phyloP scores from a whole-genome alignment of 106 monocot genomes.

The Apostasia ramifera region DNA sequence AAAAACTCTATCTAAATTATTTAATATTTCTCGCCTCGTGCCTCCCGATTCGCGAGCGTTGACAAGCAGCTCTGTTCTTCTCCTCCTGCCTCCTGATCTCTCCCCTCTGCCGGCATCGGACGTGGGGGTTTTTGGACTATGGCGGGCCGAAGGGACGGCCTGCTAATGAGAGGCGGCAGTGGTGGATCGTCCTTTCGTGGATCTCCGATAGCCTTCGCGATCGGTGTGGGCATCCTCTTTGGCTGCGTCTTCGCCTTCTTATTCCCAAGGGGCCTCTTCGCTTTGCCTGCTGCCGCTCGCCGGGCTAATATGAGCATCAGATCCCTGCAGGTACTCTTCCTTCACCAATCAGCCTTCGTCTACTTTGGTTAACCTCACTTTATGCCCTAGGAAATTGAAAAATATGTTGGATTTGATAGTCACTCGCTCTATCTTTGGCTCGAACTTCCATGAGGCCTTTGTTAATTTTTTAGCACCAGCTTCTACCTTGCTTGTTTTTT shows the following conservation, averaged over 20 bases:
- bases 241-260: conserved; percentile 54
- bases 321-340: conserved; percentile 11
- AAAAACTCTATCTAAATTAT: too few species aligned
- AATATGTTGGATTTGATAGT: too few species aligned
- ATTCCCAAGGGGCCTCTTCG: conserved; percentile 51
- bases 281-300: neutral
- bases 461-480: too few species aligned
- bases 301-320: neutral
- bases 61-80: too few species aligned
- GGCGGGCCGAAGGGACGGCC: conserved; percentile 41
- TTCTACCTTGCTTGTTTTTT: too few species aligned
- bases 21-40: too few species aligned
- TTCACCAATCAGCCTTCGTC: neutral
- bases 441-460: too few species aligned
- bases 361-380: neutral
- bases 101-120: too few species aligned
- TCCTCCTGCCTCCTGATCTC: too few species aligned
- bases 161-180: conserved; percentile 21
- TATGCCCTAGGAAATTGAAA: neutral
- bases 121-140: conserved; percentile 2
- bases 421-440: too few species aligned
- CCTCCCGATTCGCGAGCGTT: too few species aligned
- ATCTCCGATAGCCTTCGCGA: conserved; percentile 43
- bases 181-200: conserved; percentile 28
- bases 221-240: conserved; percentile 45